Evolutionary conservation across 1,139 yeast species (phyloP), one percentile per base, ranked within the genome.

Genomic region (Kluyveromyces sp.): DNA sequence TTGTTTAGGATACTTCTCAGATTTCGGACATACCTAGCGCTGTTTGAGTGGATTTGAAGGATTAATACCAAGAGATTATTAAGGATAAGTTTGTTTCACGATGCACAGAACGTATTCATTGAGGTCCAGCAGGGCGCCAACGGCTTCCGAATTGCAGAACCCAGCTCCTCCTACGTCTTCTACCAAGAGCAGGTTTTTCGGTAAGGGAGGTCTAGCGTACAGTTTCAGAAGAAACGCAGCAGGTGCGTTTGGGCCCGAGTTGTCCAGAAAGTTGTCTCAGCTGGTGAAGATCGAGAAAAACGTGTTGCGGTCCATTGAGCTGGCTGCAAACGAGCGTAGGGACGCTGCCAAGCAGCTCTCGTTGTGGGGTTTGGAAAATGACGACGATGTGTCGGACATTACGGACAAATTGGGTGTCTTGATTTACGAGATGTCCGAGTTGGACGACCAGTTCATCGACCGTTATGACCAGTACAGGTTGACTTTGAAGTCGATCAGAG

Each of bases 71-170:
- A n/a, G n/a, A n/a, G n/a, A n/a, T n/a, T n/a, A n/a, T n/a, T n/a
- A n/a, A n/a, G n/a, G n/a, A n/a, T n/a, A n/a, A n/a, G n/a, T n/a
- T n/a, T n/a, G n/a, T n/a, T n/a, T n/a, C n/a, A n/a, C n/a, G n/a
- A 92, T 92, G 98, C 97, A 92, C 77, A 85, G 97, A 83, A 89
- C 98, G 42, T 92, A 92, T 69, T 92, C 97, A 33, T 77, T 92
- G 70, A 88, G 98, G 78, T 81, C 88, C 56, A 70, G 83, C 46
- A 85, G 95, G 69, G 97, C 97, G 37, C 97, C 97, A 49, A 89
- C 97, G 48, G 96, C 97, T 49, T 77, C 95, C 55, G 96, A 92
- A 71, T 69, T 89, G 68, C 94, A 85, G 66, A 77, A 87, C 46
- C 95, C 95, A 17, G 95, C 97, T 40, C 96, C 96, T 43, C 96